A percentile compares a stretch with the other conserved stretches of the same genome.
Conservation (phyloP, 306 rosid species). For the Leucaena leucocephala region DNA sequence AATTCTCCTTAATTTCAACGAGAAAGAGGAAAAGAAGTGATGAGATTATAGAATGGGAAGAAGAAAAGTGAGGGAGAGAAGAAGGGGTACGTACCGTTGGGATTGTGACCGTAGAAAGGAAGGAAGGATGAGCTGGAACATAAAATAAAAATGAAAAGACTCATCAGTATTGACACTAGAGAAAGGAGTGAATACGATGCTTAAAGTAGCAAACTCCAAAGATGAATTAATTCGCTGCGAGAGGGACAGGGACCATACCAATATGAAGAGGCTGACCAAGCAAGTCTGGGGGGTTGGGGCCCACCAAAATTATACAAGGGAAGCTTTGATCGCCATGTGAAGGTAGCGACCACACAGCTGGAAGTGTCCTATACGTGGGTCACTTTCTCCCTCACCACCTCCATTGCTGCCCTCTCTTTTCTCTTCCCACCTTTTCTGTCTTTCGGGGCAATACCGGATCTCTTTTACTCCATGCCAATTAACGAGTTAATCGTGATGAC, state of each 20-base stretch:
- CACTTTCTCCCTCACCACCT: background rate
- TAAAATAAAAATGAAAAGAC: background rate
- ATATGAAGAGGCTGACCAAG: background rate
- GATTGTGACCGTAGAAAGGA: background rate
- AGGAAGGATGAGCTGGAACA: constrained; percentile 33
- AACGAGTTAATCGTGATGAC: background rate
- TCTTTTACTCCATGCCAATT: background rate
- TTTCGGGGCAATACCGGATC: constrained; percentile 33
- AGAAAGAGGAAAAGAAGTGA: background rate
- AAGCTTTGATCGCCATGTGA: constrained; percentile 40
- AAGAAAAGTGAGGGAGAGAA: background rate
- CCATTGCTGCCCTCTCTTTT: background rate
- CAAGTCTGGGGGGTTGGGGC: constrained; percentile 23
- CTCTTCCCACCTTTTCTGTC: constrained; percentile 5
- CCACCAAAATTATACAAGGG: constrained; percentile 33
- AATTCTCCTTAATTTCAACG: background rate
- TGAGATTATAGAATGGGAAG: background rate
- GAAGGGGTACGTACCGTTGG: constrained; percentile 29
- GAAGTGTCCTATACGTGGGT: constrained; percentile 33
- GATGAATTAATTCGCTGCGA: constrained; percentile 31
- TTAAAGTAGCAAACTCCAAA: constrained; percentile 42
- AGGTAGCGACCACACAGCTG: constrained; percentile 40
- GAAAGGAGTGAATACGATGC: constrained; percentile 25
- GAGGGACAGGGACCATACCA: constrained; percentile 11
- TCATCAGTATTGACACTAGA: background rate